phyloP scores from a whole-genome alignment of 2,329 filamentous ascomycete genomes.

The Zymoseptoria ardabiliae region DNA sequence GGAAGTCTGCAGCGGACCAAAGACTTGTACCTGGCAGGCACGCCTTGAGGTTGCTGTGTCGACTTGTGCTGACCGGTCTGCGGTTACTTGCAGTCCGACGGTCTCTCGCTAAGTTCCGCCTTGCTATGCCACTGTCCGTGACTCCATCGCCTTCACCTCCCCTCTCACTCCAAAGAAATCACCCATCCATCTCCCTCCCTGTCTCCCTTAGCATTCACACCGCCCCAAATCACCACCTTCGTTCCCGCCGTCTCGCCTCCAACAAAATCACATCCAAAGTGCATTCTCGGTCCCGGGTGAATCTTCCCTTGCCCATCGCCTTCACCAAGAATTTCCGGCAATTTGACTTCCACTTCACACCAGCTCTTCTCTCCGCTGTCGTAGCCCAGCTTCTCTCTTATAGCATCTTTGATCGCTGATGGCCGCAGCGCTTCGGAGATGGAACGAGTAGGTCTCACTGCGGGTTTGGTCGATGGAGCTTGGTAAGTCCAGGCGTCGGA shows the following conservation, averaged over 20 bases:
- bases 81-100: no score
- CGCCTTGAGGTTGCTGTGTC: no score
- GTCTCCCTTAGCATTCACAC: slow-evolving; percentile 37
- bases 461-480: slow-evolving; percentile 31
- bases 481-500: slow-evolving; percentile 42
- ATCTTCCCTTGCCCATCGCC: slow-evolving; percentile 33
- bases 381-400: slow-evolving; percentile 34
- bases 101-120: no score
- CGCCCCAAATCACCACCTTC: slow-evolving; percentile 37
- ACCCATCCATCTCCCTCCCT: slow-evolving; percentile 40
- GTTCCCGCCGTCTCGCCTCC: slow-evolving; percentile 26
- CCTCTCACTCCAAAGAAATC: slow-evolving; percentile 20
- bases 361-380: slow-evolving; percentile 36
- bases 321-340: slow-evolving; percentile 28
- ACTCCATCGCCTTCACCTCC: background rate
- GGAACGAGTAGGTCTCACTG: slow-evolving; percentile 20
- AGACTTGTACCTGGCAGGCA: no score
- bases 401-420: slow-evolving; percentile 39
- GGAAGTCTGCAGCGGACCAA: no score
- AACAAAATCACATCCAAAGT: slow-evolving; percentile 35
- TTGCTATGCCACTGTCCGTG: no score
- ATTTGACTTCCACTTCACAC: slow-evolving; percentile 36
- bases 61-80: no score
- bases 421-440: slow-evolving; percentile 31
- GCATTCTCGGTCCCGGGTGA: slow-evolving; percentile 38